Percentiles rank a stretch among this genome's conserved stretches.
phyloP scores from a whole-genome alignment of 148 eudicot genomes.

The Cornus florida region DNA sequence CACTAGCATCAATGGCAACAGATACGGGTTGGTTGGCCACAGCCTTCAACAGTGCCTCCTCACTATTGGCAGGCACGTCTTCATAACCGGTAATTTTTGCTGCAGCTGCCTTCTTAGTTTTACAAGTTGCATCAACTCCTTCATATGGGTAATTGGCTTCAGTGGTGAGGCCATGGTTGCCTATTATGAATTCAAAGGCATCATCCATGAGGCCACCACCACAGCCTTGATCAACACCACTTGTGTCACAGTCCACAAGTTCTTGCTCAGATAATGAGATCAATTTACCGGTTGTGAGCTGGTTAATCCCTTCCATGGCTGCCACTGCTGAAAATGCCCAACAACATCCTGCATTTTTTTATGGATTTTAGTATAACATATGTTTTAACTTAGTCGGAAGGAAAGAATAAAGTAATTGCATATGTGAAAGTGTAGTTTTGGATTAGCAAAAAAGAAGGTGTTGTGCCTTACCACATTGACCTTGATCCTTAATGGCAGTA shows the following conservation, averaged over 20 bases:
- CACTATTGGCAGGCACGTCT: constrained; percentile 21
- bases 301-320: constrained; percentile 17
- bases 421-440: no score
- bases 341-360: no score
- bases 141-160: constrained; percentile 20
- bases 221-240: constrained; percentile 9
- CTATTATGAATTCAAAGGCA: constrained; percentile 14
- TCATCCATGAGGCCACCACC: constrained; percentile 12
- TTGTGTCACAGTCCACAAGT: constrained; percentile 14
- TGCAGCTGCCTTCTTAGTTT: neutral
- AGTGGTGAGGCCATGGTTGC: constrained; percentile 6
- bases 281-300: constrained; percentile 3
- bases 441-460: neutral
- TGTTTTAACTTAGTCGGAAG: no score
- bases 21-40: constrained; percentile 29
- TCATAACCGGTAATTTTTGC: constrained; percentile 23
- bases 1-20: constrained; percentile 25
- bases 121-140: constrained; percentile 12
- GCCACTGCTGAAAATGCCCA: constrained; percentile 21
- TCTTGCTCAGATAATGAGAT: constrained; percentile 22
- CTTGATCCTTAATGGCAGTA: constrained; percentile 30
- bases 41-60: constrained; percentile 18
- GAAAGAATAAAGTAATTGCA: no score
- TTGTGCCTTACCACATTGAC: constrained; percentile 31
- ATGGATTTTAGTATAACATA: no score